A percentile compares a stretch with the other conserved stretches of the same genome.
Evolutionary conservation across 371 early-diverging fungal species (phyloP).

Genomic region (Rhizopus delemar): DNA sequence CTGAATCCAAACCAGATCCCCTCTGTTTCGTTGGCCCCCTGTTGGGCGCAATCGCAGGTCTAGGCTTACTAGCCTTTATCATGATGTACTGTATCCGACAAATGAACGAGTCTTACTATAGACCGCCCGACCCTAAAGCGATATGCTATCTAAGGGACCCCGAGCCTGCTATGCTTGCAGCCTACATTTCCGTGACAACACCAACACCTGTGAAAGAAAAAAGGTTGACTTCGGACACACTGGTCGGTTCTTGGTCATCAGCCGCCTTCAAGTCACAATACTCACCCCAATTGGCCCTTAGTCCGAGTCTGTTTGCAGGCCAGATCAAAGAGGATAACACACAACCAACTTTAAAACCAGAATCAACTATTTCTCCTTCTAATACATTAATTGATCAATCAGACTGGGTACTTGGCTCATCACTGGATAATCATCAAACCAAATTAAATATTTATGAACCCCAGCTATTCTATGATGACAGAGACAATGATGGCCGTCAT

Average conservation of each 20-base stretch:
- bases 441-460: slow-evolving; percentile 24
- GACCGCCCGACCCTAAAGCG: no score
- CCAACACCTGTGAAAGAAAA: slow-evolving; percentile 13
- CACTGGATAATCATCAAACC: background rate
- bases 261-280: slow-evolving; percentile 20
- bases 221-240: slow-evolving; percentile 20
- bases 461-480: slow-evolving; percentile 4
- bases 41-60: background rate
- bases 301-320: slow-evolving; percentile 28
- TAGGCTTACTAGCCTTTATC: background rate
- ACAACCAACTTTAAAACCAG: background rate
- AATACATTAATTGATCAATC: slow-evolving; percentile 24
- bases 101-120: background rate
- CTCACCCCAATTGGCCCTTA: slow-evolving; percentile 32
- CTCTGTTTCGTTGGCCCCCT: background rate
- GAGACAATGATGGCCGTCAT: background rate
- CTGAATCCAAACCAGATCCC: background rate
- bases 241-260: slow-evolving; percentile 13
- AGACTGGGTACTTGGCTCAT: background rate
- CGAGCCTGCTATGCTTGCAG: slow-evolving; percentile 2
- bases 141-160: no score
- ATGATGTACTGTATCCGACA: background rate
- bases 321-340: slow-evolving; percentile 16
- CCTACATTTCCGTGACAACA: slow-evolving; percentile 8
- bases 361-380: slow-evolving; percentile 13